Evolutionary conservation across 2,329 filamentous ascomycete genomes (phyloP), one percentile per base, ranked within the genome.

Genomic region (Teratosphaeriaceae sp.): DNA sequence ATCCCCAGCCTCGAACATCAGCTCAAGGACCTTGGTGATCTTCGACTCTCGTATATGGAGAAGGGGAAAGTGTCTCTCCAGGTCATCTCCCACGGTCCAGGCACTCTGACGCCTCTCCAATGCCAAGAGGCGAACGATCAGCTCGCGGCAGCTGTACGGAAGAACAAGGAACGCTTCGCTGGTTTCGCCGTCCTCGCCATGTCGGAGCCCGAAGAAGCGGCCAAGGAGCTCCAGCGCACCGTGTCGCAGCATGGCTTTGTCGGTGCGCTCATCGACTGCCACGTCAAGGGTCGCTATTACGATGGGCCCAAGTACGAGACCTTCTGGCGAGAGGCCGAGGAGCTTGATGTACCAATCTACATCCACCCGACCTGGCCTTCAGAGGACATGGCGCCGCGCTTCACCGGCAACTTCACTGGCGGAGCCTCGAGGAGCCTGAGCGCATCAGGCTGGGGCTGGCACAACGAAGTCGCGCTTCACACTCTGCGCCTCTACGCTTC

Each of bases 271-370:
- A 57, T 65, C 45, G 61, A 64, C 45, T 63, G 63, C 43, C 62
- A 64, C 41, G 53, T 53, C 39, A 46, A 59, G 26, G 62, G 62
- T 15, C 56, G 48, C 29, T 63, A 60, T 48, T 64, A 59, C 52
- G 62, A 65, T 37, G 57, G 55, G 29, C 38, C 43, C 1, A 56
- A 56, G 33, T 60, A 61, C 41, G 54, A 55, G 38, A 34, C 46
- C 12, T 60, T 61, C 52, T 62, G 61, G 54, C 43, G 38, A 24
- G 57, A 51, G 34, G 68, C 65, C 3, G 51, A 60, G 27, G 63
- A 68, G 16, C 62, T 77, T 0, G 68, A 74, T 43, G 70, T 74
- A 1, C 70, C 73, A 0, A 60, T 75, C 18, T 77, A 77, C 50
- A 62, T 77, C 19, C 74, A 77, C 45, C 73, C 73, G 6, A 67